Conservation (phyloP, 495 filamentous ascomycete species). For the Penicilliopsis zonata region DNA sequence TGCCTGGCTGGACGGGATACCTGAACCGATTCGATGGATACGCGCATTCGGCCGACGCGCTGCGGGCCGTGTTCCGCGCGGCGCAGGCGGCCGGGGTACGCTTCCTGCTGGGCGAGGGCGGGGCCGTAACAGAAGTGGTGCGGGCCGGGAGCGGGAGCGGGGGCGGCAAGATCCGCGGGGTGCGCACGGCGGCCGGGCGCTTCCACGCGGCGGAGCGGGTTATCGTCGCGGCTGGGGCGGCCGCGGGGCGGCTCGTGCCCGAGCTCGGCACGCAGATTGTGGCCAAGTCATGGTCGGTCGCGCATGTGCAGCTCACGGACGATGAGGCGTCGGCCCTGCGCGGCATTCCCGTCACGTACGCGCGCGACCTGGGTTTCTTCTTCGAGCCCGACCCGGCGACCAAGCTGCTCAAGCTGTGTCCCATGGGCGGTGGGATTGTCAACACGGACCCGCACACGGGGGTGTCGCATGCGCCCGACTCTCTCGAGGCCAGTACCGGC, state of each 20-base stretch:
- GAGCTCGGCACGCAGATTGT: slow-evolving; percentile 26
- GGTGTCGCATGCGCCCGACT: no score
- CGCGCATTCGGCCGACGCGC: slow-evolving; percentile 35
- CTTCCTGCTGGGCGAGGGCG: slow-evolving; percentile 22
- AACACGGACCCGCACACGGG: slow-evolving; percentile 31
- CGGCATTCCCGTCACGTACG: slow-evolving; percentile 42
- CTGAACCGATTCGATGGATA: slow-evolving; percentile 42
- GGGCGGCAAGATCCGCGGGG: slow-evolving; percentile 15
- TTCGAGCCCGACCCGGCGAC: slow-evolving; percentile 46
- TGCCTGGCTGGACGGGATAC: slow-evolving; percentile 43
- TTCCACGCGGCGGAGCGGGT: slow-evolving; percentile 23
- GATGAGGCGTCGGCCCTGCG: slow-evolving; percentile 36
- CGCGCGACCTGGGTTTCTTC: slow-evolving; percentile 45
- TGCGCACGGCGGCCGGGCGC: slow-evolving; percentile 23
- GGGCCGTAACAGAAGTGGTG: slow-evolving; percentile 11
- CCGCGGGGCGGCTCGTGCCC: slow-evolving; percentile 25
- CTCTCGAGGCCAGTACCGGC: slow-evolving; percentile 21
- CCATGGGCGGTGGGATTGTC: slow-evolving; percentile 40
- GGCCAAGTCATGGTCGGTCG: slow-evolving; percentile 40
- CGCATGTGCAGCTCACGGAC: slow-evolving; percentile 40
- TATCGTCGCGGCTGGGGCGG: slow-evolving; percentile 33
- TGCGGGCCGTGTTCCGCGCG: slow-evolving; percentile 16
- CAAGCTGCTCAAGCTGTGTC: slow-evolving; percentile 41
- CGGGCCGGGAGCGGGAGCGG: slow-evolving; percentile 13
- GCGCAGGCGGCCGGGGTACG: slow-evolving; percentile 19